Evolutionary conservation across 331 rosid species (phyloP).

Genomic region (Prunus yedoensis): DNA sequence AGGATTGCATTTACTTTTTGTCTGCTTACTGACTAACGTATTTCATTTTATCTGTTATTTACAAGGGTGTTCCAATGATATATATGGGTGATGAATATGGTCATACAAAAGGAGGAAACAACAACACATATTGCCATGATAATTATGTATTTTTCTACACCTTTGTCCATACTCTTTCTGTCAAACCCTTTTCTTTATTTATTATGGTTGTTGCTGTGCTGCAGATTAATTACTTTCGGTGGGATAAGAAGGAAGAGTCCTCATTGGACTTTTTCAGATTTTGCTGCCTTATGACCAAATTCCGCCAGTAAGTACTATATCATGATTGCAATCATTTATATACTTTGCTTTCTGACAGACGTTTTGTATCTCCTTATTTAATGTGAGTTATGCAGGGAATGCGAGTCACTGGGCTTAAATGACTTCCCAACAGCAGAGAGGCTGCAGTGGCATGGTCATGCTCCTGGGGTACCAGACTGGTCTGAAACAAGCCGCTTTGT

Average conservation of each 20-base stretch:
- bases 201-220: conserved; percentile 27
- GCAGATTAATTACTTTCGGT: conserved; percentile 84
- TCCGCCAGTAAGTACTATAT: conserved; percentile 57
- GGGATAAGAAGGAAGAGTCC: conserved; percentile 90
- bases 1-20: background rate
- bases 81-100: conserved; percentile 97
- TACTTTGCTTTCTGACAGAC: conserved; percentile 16
- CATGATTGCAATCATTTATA: background rate
- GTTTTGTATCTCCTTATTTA: conserved; percentile 12
- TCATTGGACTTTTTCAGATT: conserved; percentile 79
- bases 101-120: conserved; percentile 94
- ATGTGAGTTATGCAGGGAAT: conserved; percentile 55
- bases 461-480: conserved; percentile 87
- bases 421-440: conserved; percentile 90
- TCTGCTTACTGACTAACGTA: conserved; percentile 32
- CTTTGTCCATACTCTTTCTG: conserved; percentile 16
- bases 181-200: conserved; percentile 21
- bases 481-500: conserved; percentile 83
- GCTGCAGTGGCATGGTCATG: conserved; percentile 94
- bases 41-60: conserved; percentile 10
- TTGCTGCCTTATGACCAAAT: conserved; percentile 72
- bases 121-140: conserved; percentile 97
- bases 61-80: conserved; percentile 96
- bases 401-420: conserved; percentile 77
- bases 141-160: conserved; percentile 59